Conservation (phyloP, 805 yeast genomes). For the Candida koratica region DNA sequence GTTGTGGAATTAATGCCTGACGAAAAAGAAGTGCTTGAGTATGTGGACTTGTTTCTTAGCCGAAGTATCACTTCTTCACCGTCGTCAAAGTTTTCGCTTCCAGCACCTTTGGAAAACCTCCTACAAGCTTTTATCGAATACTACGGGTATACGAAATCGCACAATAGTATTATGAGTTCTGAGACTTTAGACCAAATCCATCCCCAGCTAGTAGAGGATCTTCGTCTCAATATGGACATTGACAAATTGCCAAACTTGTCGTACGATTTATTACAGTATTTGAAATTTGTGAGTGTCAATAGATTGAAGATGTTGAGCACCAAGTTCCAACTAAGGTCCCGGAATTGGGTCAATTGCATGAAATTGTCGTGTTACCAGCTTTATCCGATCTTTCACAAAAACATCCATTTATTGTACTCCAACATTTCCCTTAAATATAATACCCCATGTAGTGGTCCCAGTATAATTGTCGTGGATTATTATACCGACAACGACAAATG, state of each 20-base stretch:
- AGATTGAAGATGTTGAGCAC: conserved; percentile 44
- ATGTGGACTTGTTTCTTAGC: conserved; percentile 37
- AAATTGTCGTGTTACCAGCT: conserved; percentile 35
- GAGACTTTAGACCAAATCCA: conserved; percentile 26
- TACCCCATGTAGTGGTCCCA: conserved; percentile 93
- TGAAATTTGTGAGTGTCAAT: conserved; percentile 34
- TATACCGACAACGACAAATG: conserved; percentile 90
- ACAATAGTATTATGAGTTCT: conserved; percentile 19
- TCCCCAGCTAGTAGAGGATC: conserved; percentile 22
- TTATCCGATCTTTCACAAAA: conserved; percentile 61
- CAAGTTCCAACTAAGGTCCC: conserved; percentile 43
- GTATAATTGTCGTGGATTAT: conserved; percentile 73
- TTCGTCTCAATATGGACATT: conserved; percentile 23
- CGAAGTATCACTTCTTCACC: conserved; percentile 80
- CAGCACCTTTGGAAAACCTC: conserved; percentile 55
- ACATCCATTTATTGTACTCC: conserved; percentile 71
- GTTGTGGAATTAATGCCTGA: conserved; percentile 23
- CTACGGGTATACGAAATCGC: conserved; percentile 18
- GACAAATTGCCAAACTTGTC: conserved; percentile 35
- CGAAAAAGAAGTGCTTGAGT: conserved; percentile 31
- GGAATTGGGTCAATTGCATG: conserved; percentile 46
- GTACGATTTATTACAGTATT: conserved; percentile 33
- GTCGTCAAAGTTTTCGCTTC: conserved; percentile 68
- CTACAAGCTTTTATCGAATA: conserved; percentile 47
- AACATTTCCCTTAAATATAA: conserved; percentile 79